These are phyloP conservation scores for Paraglomus occultum DNA, from an alignment of 192 early-diverging fungal genomes.

Conservation along the genomic window DNA sequence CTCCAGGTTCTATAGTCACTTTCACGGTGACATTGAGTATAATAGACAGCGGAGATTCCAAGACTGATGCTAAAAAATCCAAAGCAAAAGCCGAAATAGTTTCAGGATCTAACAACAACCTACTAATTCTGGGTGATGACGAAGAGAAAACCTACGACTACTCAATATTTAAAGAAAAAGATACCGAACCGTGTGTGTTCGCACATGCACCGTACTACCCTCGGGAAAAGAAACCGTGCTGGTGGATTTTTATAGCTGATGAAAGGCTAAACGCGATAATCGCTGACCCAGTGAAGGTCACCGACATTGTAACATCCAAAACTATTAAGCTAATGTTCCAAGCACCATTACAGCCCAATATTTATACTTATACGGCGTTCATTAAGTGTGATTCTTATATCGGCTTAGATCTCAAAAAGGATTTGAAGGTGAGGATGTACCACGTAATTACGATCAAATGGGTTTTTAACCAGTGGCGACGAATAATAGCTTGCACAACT, in stretches of 20 bases:
- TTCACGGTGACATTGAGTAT: slow-evolving; percentile 56
- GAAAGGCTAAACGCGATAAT: slow-evolving; percentile 82
- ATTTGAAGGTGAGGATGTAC: slow-evolving; percentile 64
- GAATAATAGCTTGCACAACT: too few species aligned
- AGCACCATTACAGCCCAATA: slow-evolving; percentile 82
- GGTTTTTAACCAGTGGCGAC: too few species aligned
- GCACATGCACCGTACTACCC: slow-evolving; percentile 73
- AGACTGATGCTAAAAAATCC: slow-evolving; percentile 32
- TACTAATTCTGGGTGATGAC: slow-evolving; percentile 41
- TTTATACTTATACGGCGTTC: slow-evolving; percentile 76
- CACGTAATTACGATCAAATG: too few species aligned
- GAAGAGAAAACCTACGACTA: slow-evolving; percentile 38
- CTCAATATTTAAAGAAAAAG: slow-evolving; percentile 25
- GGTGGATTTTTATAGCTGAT: slow-evolving; percentile 92
- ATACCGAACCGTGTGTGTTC: slow-evolving; percentile 32
- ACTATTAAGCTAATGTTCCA: slow-evolving; percentile 88
- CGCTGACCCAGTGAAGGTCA: slow-evolving; percentile 71
- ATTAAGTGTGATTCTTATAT: slow-evolving; percentile 88
- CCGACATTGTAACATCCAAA: slow-evolving; percentile 64
- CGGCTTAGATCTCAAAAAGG: slow-evolving; percentile 78
- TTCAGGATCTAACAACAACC: slow-evolving; percentile 30
- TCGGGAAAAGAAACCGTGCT: slow-evolving; percentile 73
- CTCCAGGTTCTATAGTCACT: slow-evolving; percentile 76
- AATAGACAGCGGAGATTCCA: slow-evolving; percentile 33
- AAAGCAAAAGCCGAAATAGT: slow-evolving; percentile 21